A percentile compares a stretch with the other conserved stretches of the same genome.
Evolutionary conservation across 2,329 filamentous ascomycete species (phyloP).

Genomic region (Fusarium gaditjirri): DNA sequence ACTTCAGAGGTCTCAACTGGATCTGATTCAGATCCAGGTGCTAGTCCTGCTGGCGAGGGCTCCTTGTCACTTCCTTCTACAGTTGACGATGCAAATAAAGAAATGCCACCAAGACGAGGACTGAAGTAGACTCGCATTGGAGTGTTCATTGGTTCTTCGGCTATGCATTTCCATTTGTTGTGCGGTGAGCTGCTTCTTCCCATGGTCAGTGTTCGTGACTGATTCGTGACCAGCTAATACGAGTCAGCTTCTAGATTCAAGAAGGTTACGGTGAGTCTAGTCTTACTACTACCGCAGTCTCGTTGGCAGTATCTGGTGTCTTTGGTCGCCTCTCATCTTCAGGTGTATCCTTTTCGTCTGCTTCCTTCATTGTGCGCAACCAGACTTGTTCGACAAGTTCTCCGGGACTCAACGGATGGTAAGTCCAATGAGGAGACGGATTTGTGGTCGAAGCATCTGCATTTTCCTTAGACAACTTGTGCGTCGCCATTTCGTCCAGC

Average conservation of each 20-base stretch:
- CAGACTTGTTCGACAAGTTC: slow-evolving; percentile 24
- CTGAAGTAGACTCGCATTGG: neutral
- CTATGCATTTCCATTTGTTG: slow-evolving; percentile 15
- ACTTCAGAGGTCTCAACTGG: neutral
- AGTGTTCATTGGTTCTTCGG: neutral
- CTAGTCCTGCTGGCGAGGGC: neutral
- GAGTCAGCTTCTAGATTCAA: slow-evolving; percentile 4
- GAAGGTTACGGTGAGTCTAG: no score
- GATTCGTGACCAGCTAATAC: slow-evolving; percentile 14
- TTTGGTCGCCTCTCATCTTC: neutral
- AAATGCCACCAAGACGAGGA: neutral
- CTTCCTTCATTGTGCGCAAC: neutral
- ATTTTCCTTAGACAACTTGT: neutral
- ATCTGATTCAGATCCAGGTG: neutral
- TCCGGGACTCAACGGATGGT: neutral
- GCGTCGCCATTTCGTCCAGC: neutral
- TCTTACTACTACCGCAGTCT: slow-evolving; percentile 13
- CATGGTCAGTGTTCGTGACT: slow-evolving; percentile 4
- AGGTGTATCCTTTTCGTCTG: neutral
- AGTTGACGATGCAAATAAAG: slow-evolving; percentile 2
- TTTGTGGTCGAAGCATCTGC: no score
- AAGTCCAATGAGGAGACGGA: neutral
- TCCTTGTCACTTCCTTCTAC: neutral
- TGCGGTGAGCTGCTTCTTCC: neutral
- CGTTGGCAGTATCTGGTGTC: neutral